Evolutionary conservation across 805 yeast genomes (phyloP), one percentile per base, ranked within the genome.

Genomic region (Schwanniomyces sp.): DNA sequence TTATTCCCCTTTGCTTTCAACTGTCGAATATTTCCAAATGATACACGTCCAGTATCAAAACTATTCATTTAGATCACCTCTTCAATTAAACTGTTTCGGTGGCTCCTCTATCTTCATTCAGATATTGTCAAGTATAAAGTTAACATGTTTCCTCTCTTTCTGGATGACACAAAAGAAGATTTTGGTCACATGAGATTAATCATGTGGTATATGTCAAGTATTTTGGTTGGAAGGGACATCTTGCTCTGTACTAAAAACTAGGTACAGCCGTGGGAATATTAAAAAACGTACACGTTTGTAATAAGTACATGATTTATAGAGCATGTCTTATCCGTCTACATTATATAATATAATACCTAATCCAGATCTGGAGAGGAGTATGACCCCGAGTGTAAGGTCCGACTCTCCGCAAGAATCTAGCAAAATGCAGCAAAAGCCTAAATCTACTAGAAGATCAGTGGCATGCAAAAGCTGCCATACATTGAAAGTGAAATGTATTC

Each of bases 401-500:
- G 27, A 21, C 10, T 12, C 9, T 5, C n/a, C 27, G 2, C 40
- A 37, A 21, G 40, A 37, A 5, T 10, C 40, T 11, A 10, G 7
- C 27, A 37, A 18, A 14, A 25, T 24, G 16, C 14, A 10, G 37
- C 30, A 14, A n/a, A 40, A 40, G 11, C 34, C 40, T 17, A 46
- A 46, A 29, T 34, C 44, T 25, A 47, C 44, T 1, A 47, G 44
- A 47, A 44, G 50, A 47, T 38, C 40, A 16, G 49, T 42, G n/a
- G 88, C 88, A 1, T 84, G 88, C 62, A 81, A 78, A 52, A 72
- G 81, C n/a, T 91, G 97, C 61, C 96, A 92, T 57, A 63, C 87
- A 0, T 74, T 89, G 43, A 91, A 91, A 60, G 96, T 91, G 29
- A 82, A 86, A 55, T 91, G 97, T 65, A 81, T 86, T 7, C 94